Percentiles rank a stretch among this genome's conserved stretches.
Evolutionary conservation across 2,329 filamentous ascomycete genomes (phyloP).

Genomic region (Dactylellina cionopaga): DNA sequence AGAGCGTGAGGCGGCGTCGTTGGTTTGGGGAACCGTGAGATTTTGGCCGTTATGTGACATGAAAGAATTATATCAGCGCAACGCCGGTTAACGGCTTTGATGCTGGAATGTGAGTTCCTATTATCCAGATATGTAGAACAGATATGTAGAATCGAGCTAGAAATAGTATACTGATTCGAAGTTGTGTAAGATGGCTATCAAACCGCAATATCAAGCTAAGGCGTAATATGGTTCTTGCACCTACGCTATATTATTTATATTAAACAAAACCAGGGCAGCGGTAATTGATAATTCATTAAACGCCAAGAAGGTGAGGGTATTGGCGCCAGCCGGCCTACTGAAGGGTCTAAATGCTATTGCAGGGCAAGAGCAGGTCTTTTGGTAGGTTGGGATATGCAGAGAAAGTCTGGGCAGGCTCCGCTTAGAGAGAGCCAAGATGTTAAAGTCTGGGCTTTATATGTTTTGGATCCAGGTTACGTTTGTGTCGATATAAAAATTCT

Average conservation of each 20-base stretch:
- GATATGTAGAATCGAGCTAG: no score
- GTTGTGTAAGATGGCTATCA: no score
- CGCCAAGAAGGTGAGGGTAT: conserved; percentile 17
- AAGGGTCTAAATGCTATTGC: background rate
- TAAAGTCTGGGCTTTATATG: background rate
- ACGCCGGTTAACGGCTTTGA: background rate
- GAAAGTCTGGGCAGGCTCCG: conserved; percentile 1
- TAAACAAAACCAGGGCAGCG: background rate
- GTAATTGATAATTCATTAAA: background rate
- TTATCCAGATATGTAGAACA: no score
- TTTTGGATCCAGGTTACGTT: background rate
- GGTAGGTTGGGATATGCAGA: background rate
- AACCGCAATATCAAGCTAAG: no score
- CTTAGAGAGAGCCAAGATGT: conserved; percentile 23
- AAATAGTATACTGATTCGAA: no score
- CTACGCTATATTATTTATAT: conserved; percentile 13
- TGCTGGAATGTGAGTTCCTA: no score
- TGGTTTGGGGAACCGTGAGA: conserved; percentile 17
- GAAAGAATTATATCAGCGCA: background rate
- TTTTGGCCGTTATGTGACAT: background rate
- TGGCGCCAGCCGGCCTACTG: conserved; percentile 3
- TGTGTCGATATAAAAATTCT: background rate
- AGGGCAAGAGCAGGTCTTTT: background rate
- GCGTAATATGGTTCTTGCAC: no score
- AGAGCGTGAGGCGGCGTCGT: background rate